These are phyloP conservation scores for Sicyos baderoa DNA, from an alignment of 306 rosid species.

Conservation along the genomic window DNA sequence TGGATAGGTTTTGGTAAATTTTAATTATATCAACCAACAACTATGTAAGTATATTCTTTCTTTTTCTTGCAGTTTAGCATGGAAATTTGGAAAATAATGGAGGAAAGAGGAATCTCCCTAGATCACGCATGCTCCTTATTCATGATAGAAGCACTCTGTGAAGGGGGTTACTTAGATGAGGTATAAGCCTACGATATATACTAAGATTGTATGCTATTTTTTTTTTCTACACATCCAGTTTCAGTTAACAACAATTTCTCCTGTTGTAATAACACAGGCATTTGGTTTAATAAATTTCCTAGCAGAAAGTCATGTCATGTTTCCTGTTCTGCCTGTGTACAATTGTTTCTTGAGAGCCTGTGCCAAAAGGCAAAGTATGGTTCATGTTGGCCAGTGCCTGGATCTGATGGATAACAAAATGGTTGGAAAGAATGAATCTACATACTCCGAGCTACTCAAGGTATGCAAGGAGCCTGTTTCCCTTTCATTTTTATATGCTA, in stretches of 20 bases:
- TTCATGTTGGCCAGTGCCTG: slow-evolving; percentile 60
- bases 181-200: slow-evolving; percentile 26
- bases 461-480: slow-evolving; percentile 29
- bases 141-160: slow-evolving; percentile 56
- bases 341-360: slow-evolving; percentile 55
- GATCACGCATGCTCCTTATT: slow-evolving; percentile 39
- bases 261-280: slow-evolving; percentile 43
- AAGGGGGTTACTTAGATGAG: slow-evolving; percentile 65
- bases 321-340: slow-evolving; percentile 21
- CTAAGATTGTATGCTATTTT: neutral
- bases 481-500: neutral
- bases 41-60: no score
- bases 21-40: no score
- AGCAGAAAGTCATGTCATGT: slow-evolving; percentile 36
- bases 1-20: no score
- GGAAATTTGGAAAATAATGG: slow-evolving; percentile 77
- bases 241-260: slow-evolving; percentile 21
- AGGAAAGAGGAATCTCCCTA: slow-evolving; percentile 40
- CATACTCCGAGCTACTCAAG: slow-evolving; percentile 66
- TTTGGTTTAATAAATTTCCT: slow-evolving; percentile 47
- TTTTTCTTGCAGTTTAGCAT: slow-evolving; percentile 57
- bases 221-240: neutral
- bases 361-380: slow-evolving; percentile 29
- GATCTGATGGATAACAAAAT: slow-evolving; percentile 61
- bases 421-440: slow-evolving; percentile 68